These are phyloP conservation scores for Thamnidium elegans DNA, from an alignment of 192 early-diverging fungal species.

Conservation along the genomic window DNA sequence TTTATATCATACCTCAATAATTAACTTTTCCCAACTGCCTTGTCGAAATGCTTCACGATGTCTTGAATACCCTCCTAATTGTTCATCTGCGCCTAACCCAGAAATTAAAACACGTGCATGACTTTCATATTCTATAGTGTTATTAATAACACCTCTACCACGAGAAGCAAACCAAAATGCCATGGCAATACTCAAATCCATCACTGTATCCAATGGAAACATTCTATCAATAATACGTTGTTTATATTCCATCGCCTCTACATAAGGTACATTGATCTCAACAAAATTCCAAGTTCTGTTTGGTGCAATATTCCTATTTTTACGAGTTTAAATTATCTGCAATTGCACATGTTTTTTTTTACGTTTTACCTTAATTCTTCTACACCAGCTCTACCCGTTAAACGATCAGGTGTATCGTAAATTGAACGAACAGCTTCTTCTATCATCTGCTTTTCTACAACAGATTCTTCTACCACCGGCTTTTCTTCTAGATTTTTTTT, in stretches of 20 bases:
- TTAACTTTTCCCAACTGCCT: slow-evolving; percentile 62
- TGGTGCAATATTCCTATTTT: slow-evolving; percentile 57
- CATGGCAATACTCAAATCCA: slow-evolving; percentile 97
- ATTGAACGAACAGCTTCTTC: slow-evolving; percentile 13
- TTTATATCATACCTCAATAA: slow-evolving; percentile 49
- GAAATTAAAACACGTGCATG: slow-evolving; percentile 75
- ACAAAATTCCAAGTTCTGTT: slow-evolving; percentile 86
- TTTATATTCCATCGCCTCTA: slow-evolving; percentile 53
- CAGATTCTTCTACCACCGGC: neutral
- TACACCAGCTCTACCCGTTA: slow-evolving; percentile 62
- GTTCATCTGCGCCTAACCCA: slow-evolving; percentile 93
- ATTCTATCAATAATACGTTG: slow-evolving; percentile 69
- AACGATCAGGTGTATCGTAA: slow-evolving; percentile 82
- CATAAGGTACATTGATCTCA: slow-evolving; percentile 81
- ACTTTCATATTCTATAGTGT: slow-evolving; percentile 49
- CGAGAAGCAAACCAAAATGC: slow-evolving; percentile 95
- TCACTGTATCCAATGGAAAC: slow-evolving; percentile 81
- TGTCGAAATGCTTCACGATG: slow-evolving; percentile 73
- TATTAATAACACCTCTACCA: slow-evolving; percentile 54
- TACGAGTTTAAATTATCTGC: too few species aligned
- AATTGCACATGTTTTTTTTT: too few species aligned
- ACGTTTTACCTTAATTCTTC: slow-evolving; percentile 40
- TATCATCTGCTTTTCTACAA: neutral
- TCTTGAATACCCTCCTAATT: slow-evolving; percentile 88
- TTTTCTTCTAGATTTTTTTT: slow-evolving; percentile 3